These are phyloP conservation scores for Apophysomyces trapeziformis DNA, from an alignment of 371 early-diverging fungal genomes.

Conservation along the genomic window DNA sequence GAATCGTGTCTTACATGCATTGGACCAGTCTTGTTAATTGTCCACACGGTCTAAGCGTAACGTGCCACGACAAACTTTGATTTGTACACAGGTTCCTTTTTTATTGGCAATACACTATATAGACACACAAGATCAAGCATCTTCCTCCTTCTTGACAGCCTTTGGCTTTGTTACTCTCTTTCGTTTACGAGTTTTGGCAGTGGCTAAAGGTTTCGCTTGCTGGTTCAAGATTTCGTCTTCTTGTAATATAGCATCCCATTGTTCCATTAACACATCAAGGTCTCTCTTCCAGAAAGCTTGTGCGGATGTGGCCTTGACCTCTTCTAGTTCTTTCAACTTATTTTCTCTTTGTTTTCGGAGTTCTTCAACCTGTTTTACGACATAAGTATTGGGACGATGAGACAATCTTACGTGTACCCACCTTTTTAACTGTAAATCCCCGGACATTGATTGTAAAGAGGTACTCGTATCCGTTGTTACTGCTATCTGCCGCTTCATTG, in stretches of 20 bases:
- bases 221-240: constrained; percentile 35
- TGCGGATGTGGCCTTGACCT: constrained; percentile 70
- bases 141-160: constrained; percentile 14
- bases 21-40: no score
- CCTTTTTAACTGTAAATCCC: constrained; percentile 92
- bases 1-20: no score
- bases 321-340: constrained; percentile 76
- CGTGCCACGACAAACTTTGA: no score
- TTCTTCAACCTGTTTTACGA: constrained; percentile 64
- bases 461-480: constrained; percentile 86
- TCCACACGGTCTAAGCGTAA: no score
- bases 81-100: no score
- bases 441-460: constrained; percentile 94
- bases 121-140: not conserved
- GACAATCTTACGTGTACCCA: constrained; percentile 15
- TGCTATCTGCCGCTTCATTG: constrained; percentile 17
- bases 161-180: constrained; percentile 27
- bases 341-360: constrained; percentile 73
- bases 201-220: constrained; percentile 35
- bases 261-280: constrained; percentile 73
- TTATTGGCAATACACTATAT: no score
- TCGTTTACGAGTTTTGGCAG: constrained; percentile 22
- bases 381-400: constrained; percentile 3
- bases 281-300: constrained; percentile 94
- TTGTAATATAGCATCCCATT: constrained; percentile 70